Evolutionary conservation across 768 basidiomycete species (phyloP), one percentile per base, ranked within the genome.

Genomic region (Fibroporia radiculosa): DNA sequence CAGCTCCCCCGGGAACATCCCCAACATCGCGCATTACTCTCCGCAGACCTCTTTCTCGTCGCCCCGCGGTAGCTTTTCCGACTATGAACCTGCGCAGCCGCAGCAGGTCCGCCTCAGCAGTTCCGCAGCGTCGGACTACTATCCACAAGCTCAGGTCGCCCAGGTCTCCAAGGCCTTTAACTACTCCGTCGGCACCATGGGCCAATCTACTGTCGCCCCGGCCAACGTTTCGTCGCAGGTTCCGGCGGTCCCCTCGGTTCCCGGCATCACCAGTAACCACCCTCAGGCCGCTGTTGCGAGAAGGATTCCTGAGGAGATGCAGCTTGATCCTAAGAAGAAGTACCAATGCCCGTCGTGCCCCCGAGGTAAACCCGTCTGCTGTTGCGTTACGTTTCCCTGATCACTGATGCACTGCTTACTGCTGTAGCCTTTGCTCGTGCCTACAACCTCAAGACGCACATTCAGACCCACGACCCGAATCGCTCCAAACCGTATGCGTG

Each of bases 391-490:
- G 1, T 49, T 29, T 46, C 13, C 24, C 34, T 32, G 45, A 29
- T 42, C n/a, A 29, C 26, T 45, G 16, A 40, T 50, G 44, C 38
- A 48, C 42, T 50, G 27, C 47, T 35, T 44, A 48, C 41, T 46
- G 29, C 50, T 44, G 18, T 47, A 86, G 93, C 86, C 1, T 97
- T 97, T 55, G 93, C 92, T 10, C 73, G 93, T 22, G 91, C 91
- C 2, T 96, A 88, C 65, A 97, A 97, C 57, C 66, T 97, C 47
- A 97, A 97, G 70, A 93, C 93, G 0, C 93, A 96, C 63, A 82
- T 88, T 76, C 84, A 85, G 20, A 97, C 93, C 3, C 93, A 97
- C 64, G 90, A 95, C 61, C 93, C 93, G 19, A 82, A 89, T 63
- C 75, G 93, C 48, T 67, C 83, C 40, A 97, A 95, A 68, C 90